These are phyloP conservation scores for Hortaea sp. DNA, from an alignment of 2,329 filamentous ascomycete species.

Conservation along the genomic window DNA sequence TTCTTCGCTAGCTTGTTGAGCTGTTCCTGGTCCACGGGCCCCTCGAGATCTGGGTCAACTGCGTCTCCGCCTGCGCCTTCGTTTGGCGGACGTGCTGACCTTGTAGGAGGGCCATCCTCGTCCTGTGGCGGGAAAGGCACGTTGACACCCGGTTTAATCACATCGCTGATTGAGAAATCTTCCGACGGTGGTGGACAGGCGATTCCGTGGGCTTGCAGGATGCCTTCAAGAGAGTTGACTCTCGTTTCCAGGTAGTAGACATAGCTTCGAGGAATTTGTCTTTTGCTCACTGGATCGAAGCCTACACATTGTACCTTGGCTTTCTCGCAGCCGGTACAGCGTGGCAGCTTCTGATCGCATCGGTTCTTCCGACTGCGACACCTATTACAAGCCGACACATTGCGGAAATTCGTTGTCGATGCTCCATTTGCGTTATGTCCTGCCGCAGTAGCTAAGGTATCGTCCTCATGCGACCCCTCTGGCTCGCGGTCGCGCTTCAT, in stretches of 20 bases:
- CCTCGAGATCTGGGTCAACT: slow-evolving; percentile 23
- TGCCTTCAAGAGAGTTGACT: slow-evolving; percentile 69
- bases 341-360: slow-evolving; percentile 86
- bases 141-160: slow-evolving; percentile 26
- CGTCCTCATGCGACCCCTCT: not conserved
- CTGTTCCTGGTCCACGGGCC: slow-evolving; percentile 47
- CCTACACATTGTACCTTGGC: slow-evolving; percentile 85
- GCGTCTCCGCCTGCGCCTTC: slow-evolving; percentile 11
- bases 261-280: slow-evolving; percentile 81
- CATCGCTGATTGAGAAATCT: slow-evolving; percentile 43
- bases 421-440: not conserved
- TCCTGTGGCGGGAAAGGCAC: slow-evolving; percentile 23
- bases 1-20: slow-evolving; percentile 59
- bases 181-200: slow-evolving; percentile 59
- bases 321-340: slow-evolving; percentile 77
- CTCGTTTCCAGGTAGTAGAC: slow-evolving; percentile 89
- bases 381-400: slow-evolving; percentile 84
- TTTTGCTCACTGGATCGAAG: slow-evolving; percentile 93
- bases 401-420: slow-evolving; percentile 52
- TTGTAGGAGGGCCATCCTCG: slow-evolving; percentile 6
- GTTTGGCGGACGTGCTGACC: not conserved
- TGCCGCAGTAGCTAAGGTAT: not conserved
- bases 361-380: slow-evolving; percentile 88
- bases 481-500: not conserved
- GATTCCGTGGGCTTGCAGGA: slow-evolving; percentile 61